Evolutionary conservation across 2,329 filamentous ascomycete genomes (phyloP).

Genomic region (Botryotinia narcissicola): DNA sequence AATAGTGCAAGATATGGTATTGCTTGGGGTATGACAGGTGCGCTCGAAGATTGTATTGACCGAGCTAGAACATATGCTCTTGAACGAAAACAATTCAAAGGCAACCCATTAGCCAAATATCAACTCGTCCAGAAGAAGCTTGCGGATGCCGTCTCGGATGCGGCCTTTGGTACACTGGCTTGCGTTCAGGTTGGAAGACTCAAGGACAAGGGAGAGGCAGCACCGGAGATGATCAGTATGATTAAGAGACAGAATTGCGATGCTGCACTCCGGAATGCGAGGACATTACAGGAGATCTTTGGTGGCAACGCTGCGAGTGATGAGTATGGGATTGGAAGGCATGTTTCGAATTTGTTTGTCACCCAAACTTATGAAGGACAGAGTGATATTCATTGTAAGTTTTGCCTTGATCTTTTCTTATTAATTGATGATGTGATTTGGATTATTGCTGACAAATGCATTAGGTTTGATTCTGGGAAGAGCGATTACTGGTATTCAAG

Average conservation of each 20-base stretch:
- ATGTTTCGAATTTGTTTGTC: constrained; percentile 94
- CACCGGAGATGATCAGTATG: constrained; percentile 95
- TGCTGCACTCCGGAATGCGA: constrained; percentile 73
- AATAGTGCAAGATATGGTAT: constrained; percentile 95
- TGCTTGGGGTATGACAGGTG: constrained; percentile 88
- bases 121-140: constrained; percentile 98
- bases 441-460: constrained; percentile 34
- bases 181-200: constrained; percentile 86
- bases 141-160: constrained; percentile 87
- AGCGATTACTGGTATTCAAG: constrained; percentile 73
- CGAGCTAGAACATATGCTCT: constrained; percentile 83
- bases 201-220: constrained; percentile 84
- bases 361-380: constrained; percentile 98
- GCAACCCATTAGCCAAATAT: constrained; percentile 91
- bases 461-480: constrained; percentile 66
- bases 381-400: constrained; percentile 78
- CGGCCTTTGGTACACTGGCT: constrained; percentile 85
- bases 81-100: constrained; percentile 93
- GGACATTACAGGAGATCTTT: constrained; percentile 89
- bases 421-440: neutral
- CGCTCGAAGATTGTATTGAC: constrained; percentile 84
- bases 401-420: neutral
- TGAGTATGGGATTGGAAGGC: constrained; percentile 91
- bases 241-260: constrained; percentile 98
- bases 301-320: constrained; percentile 98